These are phyloP conservation scores for Botrytis medusae DNA, from an alignment of 2,329 filamentous ascomycete species.

Conservation along the genomic window DNA sequence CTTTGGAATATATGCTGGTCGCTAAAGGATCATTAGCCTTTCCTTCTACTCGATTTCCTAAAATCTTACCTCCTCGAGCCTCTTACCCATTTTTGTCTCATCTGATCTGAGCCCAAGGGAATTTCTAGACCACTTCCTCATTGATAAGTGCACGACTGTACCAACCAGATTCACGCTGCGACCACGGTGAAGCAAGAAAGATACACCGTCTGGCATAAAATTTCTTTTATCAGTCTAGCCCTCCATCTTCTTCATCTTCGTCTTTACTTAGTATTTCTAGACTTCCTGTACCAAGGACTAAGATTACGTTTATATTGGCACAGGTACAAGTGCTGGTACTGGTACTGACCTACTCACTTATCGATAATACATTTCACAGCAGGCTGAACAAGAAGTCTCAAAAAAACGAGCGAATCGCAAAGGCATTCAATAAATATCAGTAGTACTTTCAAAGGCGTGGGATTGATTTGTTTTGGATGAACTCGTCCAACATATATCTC, in stretches of 20 bases:
- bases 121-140: neutral
- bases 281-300: neutral
- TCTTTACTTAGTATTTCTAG: neutral
- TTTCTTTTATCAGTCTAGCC: conserved; percentile 1
- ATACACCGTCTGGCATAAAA: neutral
- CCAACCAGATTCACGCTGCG: neutral
- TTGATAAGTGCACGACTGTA: neutral
- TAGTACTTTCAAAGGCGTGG: neutral
- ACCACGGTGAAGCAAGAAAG: neutral
- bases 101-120: neutral
- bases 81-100: neutral
- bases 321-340: neutral
- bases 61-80: neutral
- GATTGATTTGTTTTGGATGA: neutral
- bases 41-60: neutral
- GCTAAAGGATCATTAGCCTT: conserved; percentile 11
- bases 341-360: neutral
- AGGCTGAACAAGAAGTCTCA: neutral
- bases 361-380: neutral
- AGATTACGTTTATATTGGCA: conserved; percentile 1
- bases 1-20: neutral
- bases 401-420: neutral
- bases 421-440: neutral
- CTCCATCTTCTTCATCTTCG: neutral
- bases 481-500: neutral